These are phyloP conservation scores for Oidiodendron maius DNA, from an alignment of 495 filamentous ascomycete genomes.

Conservation along the genomic window DNA sequence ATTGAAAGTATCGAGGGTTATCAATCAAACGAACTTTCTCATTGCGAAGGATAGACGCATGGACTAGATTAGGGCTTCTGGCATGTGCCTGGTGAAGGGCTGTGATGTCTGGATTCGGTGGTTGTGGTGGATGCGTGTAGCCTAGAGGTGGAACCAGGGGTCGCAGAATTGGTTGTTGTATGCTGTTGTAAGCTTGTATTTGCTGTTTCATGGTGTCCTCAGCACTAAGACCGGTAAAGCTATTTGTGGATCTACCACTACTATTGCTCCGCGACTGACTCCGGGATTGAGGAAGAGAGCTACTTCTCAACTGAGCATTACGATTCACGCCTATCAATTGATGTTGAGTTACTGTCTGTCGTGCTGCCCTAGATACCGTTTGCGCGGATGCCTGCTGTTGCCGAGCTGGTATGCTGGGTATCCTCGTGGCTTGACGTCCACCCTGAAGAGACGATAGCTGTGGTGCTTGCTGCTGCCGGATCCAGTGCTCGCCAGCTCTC, in stretches of 20 bases:
- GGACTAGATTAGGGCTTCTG: conserved; percentile 17
- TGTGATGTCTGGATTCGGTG: conserved; percentile 11
- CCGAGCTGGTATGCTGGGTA: too few species aligned
- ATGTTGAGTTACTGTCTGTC: conserved; percentile 8
- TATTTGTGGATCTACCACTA: too few species aligned
- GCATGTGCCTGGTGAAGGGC: conserved; percentile 24
- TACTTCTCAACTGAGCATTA: conserved; percentile 10
- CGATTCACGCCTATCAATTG: conserved; percentile 3
- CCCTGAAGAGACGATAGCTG: conserved; percentile 2
- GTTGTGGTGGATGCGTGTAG: conserved; percentile 1
- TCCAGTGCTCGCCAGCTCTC: too few species aligned
- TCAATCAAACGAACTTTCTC: conserved; percentile 1
- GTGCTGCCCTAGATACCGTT: conserved; percentile 1
- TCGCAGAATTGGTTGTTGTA: conserved; percentile 5
- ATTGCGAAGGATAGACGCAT: conserved; percentile 4
- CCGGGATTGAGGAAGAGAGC: conserved; percentile 5
- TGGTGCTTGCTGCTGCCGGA: conserved; percentile 5
- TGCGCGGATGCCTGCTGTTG: too few species aligned
- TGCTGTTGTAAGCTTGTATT: neutral
- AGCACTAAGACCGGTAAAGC: too few species aligned
- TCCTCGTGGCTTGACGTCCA: too few species aligned
- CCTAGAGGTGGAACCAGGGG: conserved; percentile 16
- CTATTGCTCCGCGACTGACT: conserved; percentile 7
- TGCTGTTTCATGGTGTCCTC: neutral
- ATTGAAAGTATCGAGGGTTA: conserved; percentile 23